Evolutionary conservation across 176 grass and related monocot species (phyloP), one percentile per base, ranked within the genome.

Genomic region (Oryza meyeriana): DNA sequence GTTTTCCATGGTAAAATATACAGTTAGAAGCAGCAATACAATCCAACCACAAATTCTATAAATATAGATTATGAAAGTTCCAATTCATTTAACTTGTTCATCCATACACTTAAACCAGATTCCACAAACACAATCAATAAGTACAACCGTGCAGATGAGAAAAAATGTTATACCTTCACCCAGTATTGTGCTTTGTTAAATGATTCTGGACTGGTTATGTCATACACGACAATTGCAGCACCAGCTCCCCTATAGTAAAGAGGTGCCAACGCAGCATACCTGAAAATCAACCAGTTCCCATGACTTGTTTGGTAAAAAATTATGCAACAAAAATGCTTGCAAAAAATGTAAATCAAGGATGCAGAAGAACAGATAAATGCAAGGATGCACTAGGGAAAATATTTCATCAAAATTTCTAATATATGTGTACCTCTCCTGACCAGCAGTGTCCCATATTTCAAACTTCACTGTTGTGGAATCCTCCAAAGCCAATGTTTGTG

Each of bases 371-470:
- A 73, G 33, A 65, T 65, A 31, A 57, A 64, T 31, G 30, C 12
- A 79, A 79, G 18, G 59, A 73, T 85, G 55, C 11, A 30, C 26
- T 57, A 74, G 52, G 42, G 39, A 24, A 32, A 45, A 31, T 11
- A 33, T 24, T 71, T 63, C 33, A 40, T 10, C 14, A 61, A 47
- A 81, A 48, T 18, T 65, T 12, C 7, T 12, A 41, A 36, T 69
- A 61, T 71, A 29, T 69, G 55, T 71, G 47, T 72, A 94, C 89
- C 91, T 91, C 86, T 93, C 94, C 66, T 97, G 94, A 29, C 94
- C 89, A 83, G 94, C 94, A 80, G 94, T 97, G 78, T 97, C 94
- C 91, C 91, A 97, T 81, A 94, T 97, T 89, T 97, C 91, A 85
- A 89, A 91, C 76, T 97, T 97, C 61, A 97, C 74, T 28, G 91